Evolutionary conservation across 805 yeast genomes (phyloP).

Genomic region (Kodamaea restingae): DNA sequence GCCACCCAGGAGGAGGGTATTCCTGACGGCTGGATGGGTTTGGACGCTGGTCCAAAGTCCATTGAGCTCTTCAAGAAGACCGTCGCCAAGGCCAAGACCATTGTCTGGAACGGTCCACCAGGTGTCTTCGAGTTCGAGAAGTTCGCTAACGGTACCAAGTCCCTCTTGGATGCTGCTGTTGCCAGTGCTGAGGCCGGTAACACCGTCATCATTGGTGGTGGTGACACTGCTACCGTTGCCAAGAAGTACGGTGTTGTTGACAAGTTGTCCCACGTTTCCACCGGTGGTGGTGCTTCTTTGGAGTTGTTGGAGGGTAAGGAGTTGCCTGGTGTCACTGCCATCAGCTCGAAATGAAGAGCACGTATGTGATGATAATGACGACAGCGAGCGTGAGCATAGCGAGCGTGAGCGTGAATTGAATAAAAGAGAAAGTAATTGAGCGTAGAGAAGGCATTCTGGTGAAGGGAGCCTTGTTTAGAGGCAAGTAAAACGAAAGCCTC

Average conservation of each 20-base stretch:
- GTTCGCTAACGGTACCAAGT: conserved; percentile 89
- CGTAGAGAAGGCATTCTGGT: too few species aligned
- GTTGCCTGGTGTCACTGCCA: conserved; percentile 95
- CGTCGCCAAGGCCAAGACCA: conserved; percentile 91
- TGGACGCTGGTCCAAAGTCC: conserved; percentile 93
- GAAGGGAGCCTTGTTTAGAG: too few species aligned
- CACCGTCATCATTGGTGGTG: conserved; percentile 97
- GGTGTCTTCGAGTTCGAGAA: conserved; percentile 98
- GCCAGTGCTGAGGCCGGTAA: conserved; percentile 81
- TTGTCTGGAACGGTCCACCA: conserved; percentile 99
- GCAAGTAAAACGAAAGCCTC: too few species aligned
- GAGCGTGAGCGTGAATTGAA: background rate
- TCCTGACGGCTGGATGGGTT: conserved; percentile 92
- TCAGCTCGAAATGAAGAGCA: conserved; percentile 21
- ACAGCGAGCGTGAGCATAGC: background rate
- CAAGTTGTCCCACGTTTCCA: conserved; percentile 95
- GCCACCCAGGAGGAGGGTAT: conserved; percentile 92
- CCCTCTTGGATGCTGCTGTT: conserved; percentile 84
- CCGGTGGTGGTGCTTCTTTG: conserved; percentile 99
- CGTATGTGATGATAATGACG: background rate
- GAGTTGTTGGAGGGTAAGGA: conserved; percentile 98
- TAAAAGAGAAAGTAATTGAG: too few species aligned
- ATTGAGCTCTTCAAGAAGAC: conserved; percentile 74
- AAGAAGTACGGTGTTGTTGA: conserved; percentile 97
- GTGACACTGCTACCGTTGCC: conserved; percentile 99